Base-by-base conservation (phyloP, 129 eudicot species). In the Oenanthe sinensis region DNA sequence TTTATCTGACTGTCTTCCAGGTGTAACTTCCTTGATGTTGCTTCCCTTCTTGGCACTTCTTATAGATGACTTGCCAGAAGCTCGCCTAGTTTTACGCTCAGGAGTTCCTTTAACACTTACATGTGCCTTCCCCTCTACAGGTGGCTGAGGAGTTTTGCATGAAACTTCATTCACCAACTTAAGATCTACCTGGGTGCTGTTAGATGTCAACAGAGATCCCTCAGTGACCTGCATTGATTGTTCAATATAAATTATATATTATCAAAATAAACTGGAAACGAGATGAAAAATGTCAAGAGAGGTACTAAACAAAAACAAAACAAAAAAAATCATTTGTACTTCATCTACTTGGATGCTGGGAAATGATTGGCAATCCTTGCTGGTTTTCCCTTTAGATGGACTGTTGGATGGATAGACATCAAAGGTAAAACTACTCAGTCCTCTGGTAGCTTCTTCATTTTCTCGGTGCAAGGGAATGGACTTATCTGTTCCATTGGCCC, bases 81-180 rank as follows among this genome's bases (percentile, higher is more conserved):
- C 83, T 83, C 94, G 92, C 83, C 97, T 90, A n/a, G 89, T 68
- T 81, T 91, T 96, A 48, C 93, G 92, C 71, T 83, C 90, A 28
- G 96, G 83, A 16, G 82, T 78, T 69, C 78, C 78, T 85, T 86
- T 90, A 79, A 75, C 72, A 33, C 72, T 33, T 81, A 78, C 82
- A 40, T 83, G 81, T 37, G 72, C 30, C 48, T 47, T 67, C 72
- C 81, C 77, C 69, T 58, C 79, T 55, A 63, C 85, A 73, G 84
- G 82, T 50, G 79, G 71, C 75, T 80, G 85, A 77, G 86, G 84
- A 82, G 78, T 83, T 65, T 58, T 78, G 10, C 30, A 36, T 26
- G 77, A 46, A 74, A 74, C 19, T 24, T 46, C 77, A 3, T 7
- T 33, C 58, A 46, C 42, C 14, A 4, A 69, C 20, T 47, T 76